Evolutionary conservation across 2,329 filamentous ascomycete genomes (phyloP).

Genomic region (Alternaria panax): DNA sequence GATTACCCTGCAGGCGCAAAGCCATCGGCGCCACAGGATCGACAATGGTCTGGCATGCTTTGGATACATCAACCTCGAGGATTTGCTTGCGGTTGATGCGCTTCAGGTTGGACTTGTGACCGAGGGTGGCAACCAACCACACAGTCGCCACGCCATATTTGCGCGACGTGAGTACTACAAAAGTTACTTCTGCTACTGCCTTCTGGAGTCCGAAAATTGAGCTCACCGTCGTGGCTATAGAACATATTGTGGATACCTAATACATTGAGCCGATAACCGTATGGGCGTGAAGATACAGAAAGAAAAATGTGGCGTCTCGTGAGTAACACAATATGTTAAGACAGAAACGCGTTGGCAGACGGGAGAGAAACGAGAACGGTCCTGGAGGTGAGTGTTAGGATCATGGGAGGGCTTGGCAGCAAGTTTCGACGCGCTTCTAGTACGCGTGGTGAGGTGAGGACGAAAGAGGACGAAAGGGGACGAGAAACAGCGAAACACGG

Average conservation of each 20-base stretch:
- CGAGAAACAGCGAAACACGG: not conserved
- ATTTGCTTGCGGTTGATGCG: slow-evolving; percentile 87
- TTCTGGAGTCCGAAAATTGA: not conserved
- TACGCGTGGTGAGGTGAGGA: slow-evolving; percentile 32
- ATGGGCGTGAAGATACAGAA: slow-evolving; percentile 7
- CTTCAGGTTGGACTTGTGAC: slow-evolving; percentile 68
- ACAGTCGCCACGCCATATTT: slow-evolving; percentile 94
- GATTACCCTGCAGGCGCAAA: slow-evolving; percentile 84
- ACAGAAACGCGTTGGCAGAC: not conserved
- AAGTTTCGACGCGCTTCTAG: slow-evolving; percentile 22
- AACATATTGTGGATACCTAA: slow-evolving; percentile 70
- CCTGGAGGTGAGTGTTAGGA: slow-evolving; percentile 5
- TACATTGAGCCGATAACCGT: slow-evolving; percentile 12
- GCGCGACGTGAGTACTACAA: slow-evolving; percentile 76
- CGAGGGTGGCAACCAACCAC: slow-evolving; percentile 94
- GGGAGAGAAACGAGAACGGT: not conserved
- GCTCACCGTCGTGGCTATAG: slow-evolving; percentile 90
- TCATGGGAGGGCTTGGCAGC: slow-evolving; percentile 19
- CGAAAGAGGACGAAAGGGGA: slow-evolving; percentile 3
- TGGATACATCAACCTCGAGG: slow-evolving; percentile 82
- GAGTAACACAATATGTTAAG: not conserved
- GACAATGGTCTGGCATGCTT: slow-evolving; percentile 88
- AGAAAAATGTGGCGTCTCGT: slow-evolving; percentile 1
- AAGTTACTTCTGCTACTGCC: slow-evolving; percentile 28
- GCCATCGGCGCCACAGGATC: slow-evolving; percentile 87